Evolutionary conservation across 495 filamentous ascomycete genomes (phyloP), one percentile per base, ranked within the genome.

Genomic region (Podospora didyma): DNA sequence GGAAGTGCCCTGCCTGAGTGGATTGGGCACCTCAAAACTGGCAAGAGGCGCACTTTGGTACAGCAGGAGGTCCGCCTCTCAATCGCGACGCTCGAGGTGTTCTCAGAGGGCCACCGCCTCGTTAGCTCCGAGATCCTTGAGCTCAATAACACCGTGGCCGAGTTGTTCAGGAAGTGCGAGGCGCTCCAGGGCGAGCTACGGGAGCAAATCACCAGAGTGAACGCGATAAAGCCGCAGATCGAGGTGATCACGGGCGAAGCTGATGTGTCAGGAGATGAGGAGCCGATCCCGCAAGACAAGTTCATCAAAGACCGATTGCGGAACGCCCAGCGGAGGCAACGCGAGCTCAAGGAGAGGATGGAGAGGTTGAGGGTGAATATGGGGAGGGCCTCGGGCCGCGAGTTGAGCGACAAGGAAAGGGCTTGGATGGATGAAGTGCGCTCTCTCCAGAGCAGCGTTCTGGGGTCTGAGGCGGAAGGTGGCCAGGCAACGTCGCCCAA

Each of bases 151-250:
- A 90, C 89, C 11, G 91, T 89, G 2, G 83, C 91, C 1, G 89
- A 95, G 62, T 75, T 96, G 9, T 96, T 96, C 75, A 79, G 85
- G 16, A 81, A 87, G 21, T 92, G 88, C 62, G 82, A 90, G 62
- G 75, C 86, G 14, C 71, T 96, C 41, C 85, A 83, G 62, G 74
- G 76, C 2, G 90, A 96, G 68, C 77, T 96, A 50, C 71, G 73
- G 24, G 82, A 86, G 34, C 91, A 96, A 67, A 77, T 96, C 45
- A 75, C 68, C 57, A 83, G 85, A 59, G 79, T 84, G 4, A 80
- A 82, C n/a, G 82, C 89, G 67, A 79, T 88, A 4, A 85, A 83
- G 34, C 72, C 78, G 41, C 79, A 82, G 37, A 81, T 92, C 49
- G 86, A 91, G 55, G 73, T 71, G 7, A 75, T 90, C 24, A 84